These are phyloP conservation scores for Nigrospora oryzae DNA, from an alignment of 2,329 filamentous ascomycete species.

Conservation along the genomic window DNA sequence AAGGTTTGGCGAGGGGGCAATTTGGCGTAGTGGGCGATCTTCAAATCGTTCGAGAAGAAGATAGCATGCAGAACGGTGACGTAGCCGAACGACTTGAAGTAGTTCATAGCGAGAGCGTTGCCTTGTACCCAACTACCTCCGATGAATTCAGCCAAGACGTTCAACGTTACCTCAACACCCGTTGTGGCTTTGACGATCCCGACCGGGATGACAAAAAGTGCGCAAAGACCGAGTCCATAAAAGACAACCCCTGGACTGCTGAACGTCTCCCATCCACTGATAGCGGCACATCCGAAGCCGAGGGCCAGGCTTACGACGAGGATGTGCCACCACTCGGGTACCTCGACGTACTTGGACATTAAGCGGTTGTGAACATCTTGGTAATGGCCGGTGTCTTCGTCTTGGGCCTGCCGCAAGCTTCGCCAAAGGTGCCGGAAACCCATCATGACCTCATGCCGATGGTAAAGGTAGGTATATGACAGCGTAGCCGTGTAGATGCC, in stretches of 20 bases:
- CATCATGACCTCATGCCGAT: constrained; percentile 36
- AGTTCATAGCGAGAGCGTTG: constrained; percentile 44
- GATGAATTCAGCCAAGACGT: constrained; percentile 45
- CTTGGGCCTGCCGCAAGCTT: neutral
- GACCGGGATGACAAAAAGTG: constrained; percentile 41
- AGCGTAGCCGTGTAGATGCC: constrained; percentile 43
- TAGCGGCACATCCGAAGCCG: constrained; percentile 35
- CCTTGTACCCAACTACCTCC: constrained; percentile 41
- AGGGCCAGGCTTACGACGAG: constrained; percentile 25
- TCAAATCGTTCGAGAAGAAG: constrained; percentile 26
- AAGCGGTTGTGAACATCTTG: constrained; percentile 38
- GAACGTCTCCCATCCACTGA: constrained; percentile 39
- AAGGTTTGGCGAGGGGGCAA: constrained; percentile 54
- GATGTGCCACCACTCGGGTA: constrained; percentile 48
- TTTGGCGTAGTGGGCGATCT: constrained; percentile 48
- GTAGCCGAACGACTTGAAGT: constrained; percentile 40
- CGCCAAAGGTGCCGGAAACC: constrained; percentile 3
- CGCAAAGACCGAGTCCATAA: constrained; percentile 37
- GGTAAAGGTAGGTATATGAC: constrained; percentile 41
- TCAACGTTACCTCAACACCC: constrained; percentile 40
- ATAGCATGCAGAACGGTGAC: constrained; percentile 38
- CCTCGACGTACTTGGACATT: constrained; percentile 37
- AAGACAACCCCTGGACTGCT: constrained; percentile 44
- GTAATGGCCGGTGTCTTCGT: neutral
- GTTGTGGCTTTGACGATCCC: constrained; percentile 46